phyloP scores from a whole-genome alignment of 345 rosid genomes.

The Hypericum androsaemum region DNA sequence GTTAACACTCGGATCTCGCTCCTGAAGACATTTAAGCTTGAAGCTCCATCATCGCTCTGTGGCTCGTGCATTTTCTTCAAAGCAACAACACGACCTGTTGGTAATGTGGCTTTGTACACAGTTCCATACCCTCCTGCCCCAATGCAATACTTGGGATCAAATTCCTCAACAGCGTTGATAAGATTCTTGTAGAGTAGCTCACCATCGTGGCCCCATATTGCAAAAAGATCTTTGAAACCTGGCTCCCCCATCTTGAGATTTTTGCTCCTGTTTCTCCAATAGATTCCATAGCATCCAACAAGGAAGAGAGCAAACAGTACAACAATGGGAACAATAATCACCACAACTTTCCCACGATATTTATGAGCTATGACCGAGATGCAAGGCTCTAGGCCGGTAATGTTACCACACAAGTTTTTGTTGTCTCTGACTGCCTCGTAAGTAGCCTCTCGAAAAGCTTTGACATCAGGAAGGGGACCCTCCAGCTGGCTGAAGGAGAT shows the following conservation, averaged over 20 bases:
- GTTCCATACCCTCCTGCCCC: slow-evolving; percentile 20
- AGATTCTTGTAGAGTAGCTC: no score
- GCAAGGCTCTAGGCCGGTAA: slow-evolving; percentile 14
- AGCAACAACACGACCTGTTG: slow-evolving; percentile 10
- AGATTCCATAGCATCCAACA: background rate
- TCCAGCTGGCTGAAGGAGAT: slow-evolving; percentile 21
- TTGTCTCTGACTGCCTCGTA: slow-evolving; percentile 13
- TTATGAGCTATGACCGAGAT: background rate
- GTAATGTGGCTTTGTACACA: slow-evolving; percentile 19
- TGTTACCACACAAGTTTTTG: slow-evolving; percentile 21
- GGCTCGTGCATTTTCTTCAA: slow-evolving; percentile 14
- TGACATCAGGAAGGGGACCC: slow-evolving; percentile 27
- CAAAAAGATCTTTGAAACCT: background rate
- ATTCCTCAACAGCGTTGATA: no score
- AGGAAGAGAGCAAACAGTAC: background rate
- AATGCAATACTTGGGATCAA: slow-evolving; percentile 1
- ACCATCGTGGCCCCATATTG: background rate
- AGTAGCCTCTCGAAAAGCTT: slow-evolving; percentile 19
- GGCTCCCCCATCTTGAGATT: background rate
- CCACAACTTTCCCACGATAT: background rate
- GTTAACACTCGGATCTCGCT: slow-evolving; percentile 20
- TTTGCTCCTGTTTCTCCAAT: background rate
- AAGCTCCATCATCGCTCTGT: background rate
- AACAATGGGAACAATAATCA: slow-evolving; percentile 5
- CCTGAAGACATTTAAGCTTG: slow-evolving; percentile 6